phyloP scores from a whole-genome alignment of 2,329 filamentous ascomycete species.

The Aspergillus persii region DNA sequence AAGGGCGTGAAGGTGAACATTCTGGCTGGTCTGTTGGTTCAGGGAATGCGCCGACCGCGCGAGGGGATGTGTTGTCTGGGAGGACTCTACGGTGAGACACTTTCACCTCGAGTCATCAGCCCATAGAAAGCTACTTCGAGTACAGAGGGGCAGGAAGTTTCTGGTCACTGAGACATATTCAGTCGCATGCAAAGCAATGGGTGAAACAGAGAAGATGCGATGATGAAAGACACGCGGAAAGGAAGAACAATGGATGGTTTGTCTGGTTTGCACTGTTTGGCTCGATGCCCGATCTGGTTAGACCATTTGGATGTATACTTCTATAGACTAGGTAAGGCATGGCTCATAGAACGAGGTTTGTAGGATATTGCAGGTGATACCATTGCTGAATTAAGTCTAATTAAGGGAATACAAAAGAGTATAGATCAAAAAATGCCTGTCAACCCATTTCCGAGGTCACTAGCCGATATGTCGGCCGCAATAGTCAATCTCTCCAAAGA shows the following conservation, averaged over 20 bases:
- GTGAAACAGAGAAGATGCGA: neutral
- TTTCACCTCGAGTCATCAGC: conserved; percentile 14
- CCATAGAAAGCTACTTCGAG: neutral
- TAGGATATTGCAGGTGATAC: too few species aligned
- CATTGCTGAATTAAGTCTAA: too few species aligned
- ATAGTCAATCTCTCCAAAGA: too few species aligned
- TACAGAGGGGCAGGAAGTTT: neutral
- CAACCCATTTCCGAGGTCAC: too few species aligned
- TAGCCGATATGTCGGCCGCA: too few species aligned
- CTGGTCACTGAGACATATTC: neutral
- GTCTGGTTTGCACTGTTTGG: neutral
- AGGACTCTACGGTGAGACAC: neutral
- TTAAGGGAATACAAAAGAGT: too few species aligned
- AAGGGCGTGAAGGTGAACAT: conserved; percentile 98
- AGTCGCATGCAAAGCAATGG: neutral
- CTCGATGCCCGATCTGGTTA: neutral
- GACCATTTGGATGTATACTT: too few species aligned
- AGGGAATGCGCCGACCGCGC: conserved; percentile 3
- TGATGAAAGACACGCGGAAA: neutral
- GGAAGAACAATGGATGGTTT: conserved; percentile 14
- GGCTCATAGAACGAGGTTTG: too few species aligned
- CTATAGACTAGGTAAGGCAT: too few species aligned
- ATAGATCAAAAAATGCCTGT: too few species aligned
- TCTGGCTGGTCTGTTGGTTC: conserved; percentile 10
- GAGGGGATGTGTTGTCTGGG: neutral